Percentiles rank a stretch among this genome's conserved stretches.
Evolutionary conservation across 495 filamentous ascomycete species (phyloP).

Genomic region (Penicillium coprophilum): DNA sequence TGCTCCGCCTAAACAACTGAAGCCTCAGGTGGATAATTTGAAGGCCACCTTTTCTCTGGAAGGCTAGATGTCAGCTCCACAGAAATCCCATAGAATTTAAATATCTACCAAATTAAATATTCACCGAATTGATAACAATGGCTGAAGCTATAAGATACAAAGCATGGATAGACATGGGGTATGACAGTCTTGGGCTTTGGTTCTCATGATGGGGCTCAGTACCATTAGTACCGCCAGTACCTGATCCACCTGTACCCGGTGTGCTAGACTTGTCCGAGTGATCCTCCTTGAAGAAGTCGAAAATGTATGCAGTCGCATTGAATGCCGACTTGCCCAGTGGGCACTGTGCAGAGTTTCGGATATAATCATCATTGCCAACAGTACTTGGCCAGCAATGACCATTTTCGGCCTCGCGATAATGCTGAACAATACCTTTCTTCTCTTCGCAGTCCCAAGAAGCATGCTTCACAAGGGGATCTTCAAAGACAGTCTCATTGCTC

Average conservation of each 20-base stretch:
- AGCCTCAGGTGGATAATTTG: constrained; percentile 36
- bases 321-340: constrained; percentile 22
- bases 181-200: not conserved
- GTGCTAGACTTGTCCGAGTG: not conserved
- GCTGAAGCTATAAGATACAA: not conserved
- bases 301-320: constrained; percentile 29
- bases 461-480: constrained; percentile 23
- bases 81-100: not conserved
- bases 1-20: constrained; percentile 39
- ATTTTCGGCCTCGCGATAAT: constrained; percentile 47
- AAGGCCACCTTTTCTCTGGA: constrained; percentile 16
- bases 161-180: not conserved
- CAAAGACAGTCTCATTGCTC: constrained; percentile 23
- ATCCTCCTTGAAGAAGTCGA: constrained; percentile 23
- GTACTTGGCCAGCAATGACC: constrained; percentile 50
- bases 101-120: not conserved
- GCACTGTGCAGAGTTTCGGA: constrained; percentile 9
- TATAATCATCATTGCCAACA: constrained; percentile 35
- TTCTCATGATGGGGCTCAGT: not conserved
- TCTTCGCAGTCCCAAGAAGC: constrained; percentile 39
- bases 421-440: constrained; percentile 40
- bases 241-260: not conserved
- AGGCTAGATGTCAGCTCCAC: not conserved
- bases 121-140: not conserved
- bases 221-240: not conserved